Percentiles rank a stretch among this genome's conserved stretches.
phyloP scores from a whole-genome alignment of 2,329 filamentous ascomycete genomes.

The Trichophyton simii region DNA sequence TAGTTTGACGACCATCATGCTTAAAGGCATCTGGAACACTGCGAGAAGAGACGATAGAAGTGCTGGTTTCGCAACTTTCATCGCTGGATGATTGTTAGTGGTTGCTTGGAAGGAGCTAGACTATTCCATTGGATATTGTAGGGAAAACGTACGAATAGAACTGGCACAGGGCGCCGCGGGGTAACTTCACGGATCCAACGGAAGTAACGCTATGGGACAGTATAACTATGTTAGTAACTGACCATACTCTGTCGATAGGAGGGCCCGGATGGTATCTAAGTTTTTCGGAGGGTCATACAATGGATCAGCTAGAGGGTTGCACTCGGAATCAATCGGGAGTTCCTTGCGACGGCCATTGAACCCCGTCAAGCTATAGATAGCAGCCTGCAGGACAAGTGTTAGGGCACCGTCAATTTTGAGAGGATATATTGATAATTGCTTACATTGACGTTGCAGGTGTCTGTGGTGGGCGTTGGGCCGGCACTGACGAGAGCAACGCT shows the following conservation, averaged over 20 bases:
- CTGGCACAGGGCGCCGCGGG: not conserved
- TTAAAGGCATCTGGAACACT: not conserved
- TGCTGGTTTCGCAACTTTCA: not conserved
- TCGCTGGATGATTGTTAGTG: not conserved
- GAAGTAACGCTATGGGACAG: not conserved
- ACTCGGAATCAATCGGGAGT: not conserved
- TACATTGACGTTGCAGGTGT: slow-evolving; percentile 1
- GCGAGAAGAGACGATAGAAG: not conserved
- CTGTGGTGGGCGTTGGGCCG: not conserved
- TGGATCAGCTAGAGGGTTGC: not conserved
- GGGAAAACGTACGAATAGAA: not conserved
- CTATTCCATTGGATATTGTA: not conserved
- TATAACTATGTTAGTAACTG: not conserved
- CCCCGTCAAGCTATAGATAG: not conserved
- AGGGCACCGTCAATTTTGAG: not conserved
- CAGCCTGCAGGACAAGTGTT: not conserved
- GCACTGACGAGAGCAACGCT: not conserved
- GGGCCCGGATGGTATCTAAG: no score
- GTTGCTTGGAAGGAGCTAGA: not conserved
- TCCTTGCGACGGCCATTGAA: slow-evolving; percentile 2
- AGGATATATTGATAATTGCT: not conserved
- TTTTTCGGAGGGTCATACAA: not conserved
- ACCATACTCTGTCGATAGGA: not conserved
- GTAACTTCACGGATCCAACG: not conserved
- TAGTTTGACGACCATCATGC: not conserved